Percentiles rank a stretch among this genome's conserved stretches.
Conservation (phyloP, 2,329 filamentous ascomycete genomes). For the Aureobasidium melanogenum region DNA sequence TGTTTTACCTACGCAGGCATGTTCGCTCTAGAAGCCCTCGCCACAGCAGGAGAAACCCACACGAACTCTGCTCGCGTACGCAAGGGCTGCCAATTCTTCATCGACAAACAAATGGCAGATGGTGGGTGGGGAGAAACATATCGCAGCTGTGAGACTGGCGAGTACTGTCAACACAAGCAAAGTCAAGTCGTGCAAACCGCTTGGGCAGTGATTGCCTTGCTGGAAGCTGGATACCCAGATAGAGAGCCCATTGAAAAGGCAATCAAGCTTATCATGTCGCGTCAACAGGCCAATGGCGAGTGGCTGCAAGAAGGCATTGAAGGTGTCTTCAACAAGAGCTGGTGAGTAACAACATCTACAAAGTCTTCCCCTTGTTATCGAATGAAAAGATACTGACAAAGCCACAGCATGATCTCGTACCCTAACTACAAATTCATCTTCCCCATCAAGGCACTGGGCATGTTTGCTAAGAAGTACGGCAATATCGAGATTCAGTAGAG, state of each 20-base stretch:
- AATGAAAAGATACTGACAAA: slow-evolving; percentile 1
- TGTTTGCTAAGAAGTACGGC: slow-evolving; percentile 70
- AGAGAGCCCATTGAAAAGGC: slow-evolving; percentile 62
- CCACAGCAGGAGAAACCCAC: slow-evolving; percentile 74
- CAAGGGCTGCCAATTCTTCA: slow-evolving; percentile 74
- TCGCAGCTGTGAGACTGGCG: slow-evolving; percentile 66
- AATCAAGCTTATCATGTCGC: slow-evolving; percentile 69
- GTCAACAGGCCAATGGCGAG: slow-evolving; percentile 82
- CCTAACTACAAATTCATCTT: slow-evolving; percentile 99
- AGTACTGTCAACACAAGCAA: slow-evolving; percentile 66
- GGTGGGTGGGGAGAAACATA: slow-evolving; percentile 98
- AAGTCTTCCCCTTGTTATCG: not conserved
- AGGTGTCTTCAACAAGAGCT: slow-evolving; percentile 97
- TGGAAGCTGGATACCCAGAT: slow-evolving; percentile 76
- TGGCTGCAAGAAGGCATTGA: slow-evolving; percentile 95
- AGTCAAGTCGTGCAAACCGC: slow-evolving; percentile 92
- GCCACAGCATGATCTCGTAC: slow-evolving; percentile 83
- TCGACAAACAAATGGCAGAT: slow-evolving; percentile 76
- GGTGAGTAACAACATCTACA: slow-evolving; percentile 45
- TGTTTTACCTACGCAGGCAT: slow-evolving; percentile 96
- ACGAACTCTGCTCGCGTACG: slow-evolving; percentile 60
- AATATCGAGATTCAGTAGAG: slow-evolving; percentile 45
- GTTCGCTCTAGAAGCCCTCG: slow-evolving; percentile 87
- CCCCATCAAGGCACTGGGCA: slow-evolving; percentile 83
- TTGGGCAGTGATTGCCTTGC: slow-evolving; percentile 71